phyloP scores from a whole-genome alignment of 805 yeast species.

The Pichia paraexigua region DNA sequence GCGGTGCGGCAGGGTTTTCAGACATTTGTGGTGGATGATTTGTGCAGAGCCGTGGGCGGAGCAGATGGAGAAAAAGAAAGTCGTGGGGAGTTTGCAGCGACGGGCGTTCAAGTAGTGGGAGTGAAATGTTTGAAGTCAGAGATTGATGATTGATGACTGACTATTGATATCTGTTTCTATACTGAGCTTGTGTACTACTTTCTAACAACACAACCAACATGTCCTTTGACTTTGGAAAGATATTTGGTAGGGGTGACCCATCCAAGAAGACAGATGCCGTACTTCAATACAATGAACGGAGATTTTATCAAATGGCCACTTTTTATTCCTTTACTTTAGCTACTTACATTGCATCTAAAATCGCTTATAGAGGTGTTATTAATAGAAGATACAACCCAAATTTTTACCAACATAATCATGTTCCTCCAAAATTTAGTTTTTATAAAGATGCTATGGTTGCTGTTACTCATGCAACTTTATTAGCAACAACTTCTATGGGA shows the following conservation, averaged over 20 bases:
- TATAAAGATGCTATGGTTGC: constrained; percentile 82
- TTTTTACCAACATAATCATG: constrained; percentile 76
- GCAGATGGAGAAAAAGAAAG: background rate
- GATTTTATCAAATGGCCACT: constrained; percentile 62
- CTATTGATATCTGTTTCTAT: no score
- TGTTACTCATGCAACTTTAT: constrained; percentile 67
- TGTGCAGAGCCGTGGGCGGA: background rate
- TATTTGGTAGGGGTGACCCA: constrained; percentile 23
- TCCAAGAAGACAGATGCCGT: constrained; percentile 25
- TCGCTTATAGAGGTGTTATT: constrained; percentile 68
- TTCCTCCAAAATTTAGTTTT: constrained; percentile 76
- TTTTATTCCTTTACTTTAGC: constrained; percentile 68
- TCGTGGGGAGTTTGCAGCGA: background rate
- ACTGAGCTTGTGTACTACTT: no score
- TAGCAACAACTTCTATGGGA: constrained; percentile 64
- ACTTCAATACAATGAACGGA: constrained; percentile 49
- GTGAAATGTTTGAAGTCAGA: constrained; percentile 29
- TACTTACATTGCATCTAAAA: constrained; percentile 62
- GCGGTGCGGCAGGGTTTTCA: background rate
- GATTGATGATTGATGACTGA: no score
- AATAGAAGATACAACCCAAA: constrained; percentile 68
- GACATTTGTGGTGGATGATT: background rate
- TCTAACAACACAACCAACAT: background rate
- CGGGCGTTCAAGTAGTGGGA: background rate
- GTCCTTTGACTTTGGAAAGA: constrained; percentile 25